Percentiles rank a stretch among this genome's conserved stretches.
These are phyloP conservation scores for Penicillium atrosanguineum DNA, from an alignment of 495 filamentous ascomycete species.

Conservation along the genomic window DNA sequence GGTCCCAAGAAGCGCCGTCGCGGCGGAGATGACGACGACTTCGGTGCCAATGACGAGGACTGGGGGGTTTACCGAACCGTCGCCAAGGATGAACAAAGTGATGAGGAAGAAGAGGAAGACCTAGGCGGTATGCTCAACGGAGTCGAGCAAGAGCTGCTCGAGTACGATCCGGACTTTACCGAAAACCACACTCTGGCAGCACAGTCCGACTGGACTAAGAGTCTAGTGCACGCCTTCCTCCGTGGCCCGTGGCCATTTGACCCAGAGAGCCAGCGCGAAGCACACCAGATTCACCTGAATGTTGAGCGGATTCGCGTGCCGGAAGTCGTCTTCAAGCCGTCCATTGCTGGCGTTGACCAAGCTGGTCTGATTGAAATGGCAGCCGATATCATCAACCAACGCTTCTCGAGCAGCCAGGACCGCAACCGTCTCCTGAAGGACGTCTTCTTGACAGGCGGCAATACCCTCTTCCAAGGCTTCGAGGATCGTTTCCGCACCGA, in stretches of 20 bases:
- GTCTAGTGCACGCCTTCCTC: conserved; percentile 81
- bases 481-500: conserved; percentile 77
- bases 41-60: conserved; percentile 95
- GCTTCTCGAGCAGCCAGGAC: conserved; percentile 58
- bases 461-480: conserved; percentile 80
- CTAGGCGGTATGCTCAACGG: conserved; percentile 65
- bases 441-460: conserved; percentile 93
- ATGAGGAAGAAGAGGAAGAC: conserved; percentile 86
- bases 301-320: conserved; percentile 95
- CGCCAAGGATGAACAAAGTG: conserved; percentile 70
- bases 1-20: conserved; percentile 81
- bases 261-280: conserved; percentile 72
- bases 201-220: conserved; percentile 91
- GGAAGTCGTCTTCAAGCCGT: conserved; percentile 91
- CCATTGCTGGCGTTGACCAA: conserved; percentile 94
- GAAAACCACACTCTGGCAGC: conserved; percentile 89
- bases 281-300: conserved; percentile 89
- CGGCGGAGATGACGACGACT: conserved; percentile 80
- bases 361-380: conserved; percentile 89
- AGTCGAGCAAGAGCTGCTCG: conserved; percentile 79
- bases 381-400: conserved; percentile 76
- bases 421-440: conserved; percentile 70
- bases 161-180: conserved; percentile 83
- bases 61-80: conserved; percentile 96
- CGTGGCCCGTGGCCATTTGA: conserved; percentile 87